Base-by-base conservation (phyloP, 2,329 filamentous ascomycete genomes). In the Penicillium brevicompactum region DNA sequence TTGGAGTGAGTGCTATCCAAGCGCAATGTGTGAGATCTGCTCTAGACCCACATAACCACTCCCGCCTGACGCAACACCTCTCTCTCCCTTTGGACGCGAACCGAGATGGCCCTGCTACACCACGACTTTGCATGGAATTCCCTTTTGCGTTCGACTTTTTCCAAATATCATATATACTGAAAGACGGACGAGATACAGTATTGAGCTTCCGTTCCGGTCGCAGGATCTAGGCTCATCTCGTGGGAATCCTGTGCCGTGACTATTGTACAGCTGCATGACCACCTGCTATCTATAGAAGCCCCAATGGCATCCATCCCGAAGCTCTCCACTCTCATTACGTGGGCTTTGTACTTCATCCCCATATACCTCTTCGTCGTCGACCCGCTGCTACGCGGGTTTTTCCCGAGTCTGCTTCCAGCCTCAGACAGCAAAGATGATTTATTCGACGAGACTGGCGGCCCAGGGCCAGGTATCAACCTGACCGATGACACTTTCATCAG, bases 361-460 rank as follows among this genome's bases (percentile, higher is more conserved):
- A 51, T 74, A 10, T 74, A 75, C 60, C 55, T 74, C 42, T 73
- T 75, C 56, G 47, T 74, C 32, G 50, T 74, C 30, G 67, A 68
- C 10, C 73, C 73, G 5, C 56, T 71, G 34, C 49, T 70, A 18
- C 68, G 69, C 55, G 62, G 64, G 38, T 38, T 67, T 48, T 61
- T 68, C 49, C 62, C 68, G 13, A 42, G 43, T 9, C 27, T 47
- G 10, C 11, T 30, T 21, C 43, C 48, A 34, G 52, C 51, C 21
- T 48, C 54, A n/a, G 50, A 59, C 16, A 48, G 37, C 22, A 53
- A 54, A 27, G 48, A 49, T 22, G 43, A 58, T 18, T 31, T 30
- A 30, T 53, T 59, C 50, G 59, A 63, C 27, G 53, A 63, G 38
- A 59, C 51, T 22, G 49, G 53, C 22, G 42, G 49, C 24, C 32